phyloP scores from a whole-genome alignment of 129 eudicot species.

The Logfia minima region DNA sequence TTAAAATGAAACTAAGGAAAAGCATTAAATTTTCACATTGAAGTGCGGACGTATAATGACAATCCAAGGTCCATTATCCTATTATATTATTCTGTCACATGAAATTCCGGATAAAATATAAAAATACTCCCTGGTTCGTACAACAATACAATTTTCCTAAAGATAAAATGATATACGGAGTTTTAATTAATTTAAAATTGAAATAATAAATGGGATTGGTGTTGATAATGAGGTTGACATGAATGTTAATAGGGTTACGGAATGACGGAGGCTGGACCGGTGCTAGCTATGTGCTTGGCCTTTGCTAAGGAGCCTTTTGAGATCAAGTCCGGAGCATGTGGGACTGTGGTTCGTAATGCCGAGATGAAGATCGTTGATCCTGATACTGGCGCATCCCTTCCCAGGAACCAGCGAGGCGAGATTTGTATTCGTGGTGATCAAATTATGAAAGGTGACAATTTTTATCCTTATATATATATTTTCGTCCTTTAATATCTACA shows the following conservation, averaged over 20 bases:
- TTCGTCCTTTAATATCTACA: not conserved
- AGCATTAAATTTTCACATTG: not conserved
- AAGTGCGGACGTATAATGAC: not conserved
- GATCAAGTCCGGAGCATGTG: slow-evolving; percentile 94
- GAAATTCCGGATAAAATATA: not conserved
- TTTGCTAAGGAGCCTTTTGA: slow-evolving; percentile 89
- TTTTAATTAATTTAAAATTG: not conserved
- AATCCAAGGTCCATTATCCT: not conserved
- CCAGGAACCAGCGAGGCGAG: slow-evolving; percentile 72
- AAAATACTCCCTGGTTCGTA: not conserved
- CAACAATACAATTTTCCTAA: not conserved
- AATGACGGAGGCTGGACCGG: slow-evolving; percentile 99
- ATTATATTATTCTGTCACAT: not conserved
- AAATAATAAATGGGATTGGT: slow-evolving; percentile 22
- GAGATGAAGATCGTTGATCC: slow-evolving; percentile 91
- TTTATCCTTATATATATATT: not conserved
- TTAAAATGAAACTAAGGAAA: no score
- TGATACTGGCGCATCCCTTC: slow-evolving; percentile 62
- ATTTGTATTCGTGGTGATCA: slow-evolving; percentile 91
- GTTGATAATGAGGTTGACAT: slow-evolving; percentile 25
- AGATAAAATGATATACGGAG: no score
- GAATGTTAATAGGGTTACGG: slow-evolving; percentile 76
- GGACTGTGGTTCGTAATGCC: slow-evolving; percentile 90
- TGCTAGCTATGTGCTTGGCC: slow-evolving; percentile 88
- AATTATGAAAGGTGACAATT: slow-evolving; percentile 83